Conservation (phyloP, 768 basidiomycete genomes). For the Mycena kentingensis region DNA sequence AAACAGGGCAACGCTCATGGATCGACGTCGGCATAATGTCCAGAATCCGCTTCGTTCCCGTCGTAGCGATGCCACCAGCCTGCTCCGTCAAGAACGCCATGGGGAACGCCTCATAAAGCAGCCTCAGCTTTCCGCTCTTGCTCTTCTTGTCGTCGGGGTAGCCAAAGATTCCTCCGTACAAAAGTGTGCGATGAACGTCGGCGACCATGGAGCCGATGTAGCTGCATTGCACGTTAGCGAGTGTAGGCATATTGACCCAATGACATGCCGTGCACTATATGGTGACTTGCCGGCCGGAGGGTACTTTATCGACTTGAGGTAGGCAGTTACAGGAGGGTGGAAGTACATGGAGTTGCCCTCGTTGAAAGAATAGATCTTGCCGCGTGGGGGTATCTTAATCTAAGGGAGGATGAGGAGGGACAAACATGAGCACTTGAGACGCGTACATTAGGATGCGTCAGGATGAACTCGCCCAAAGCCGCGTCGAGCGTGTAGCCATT, state of each 20-base stretch:
- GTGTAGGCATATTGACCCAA: too few species aligned
- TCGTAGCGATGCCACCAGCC: slow-evolving; percentile 97
- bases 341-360: slow-evolving; percentile 98
- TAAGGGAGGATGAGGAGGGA: slow-evolving; percentile 30
- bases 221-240: too few species aligned
- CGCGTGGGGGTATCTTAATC: slow-evolving; percentile 92
- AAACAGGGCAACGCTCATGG: slow-evolving; percentile 92
- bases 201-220: slow-evolving; percentile 99
- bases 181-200: slow-evolving; percentile 92
- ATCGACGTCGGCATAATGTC: slow-evolving; percentile 85
- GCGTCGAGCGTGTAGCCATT: slow-evolving; percentile 98
- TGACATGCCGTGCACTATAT: slow-evolving; percentile 88
- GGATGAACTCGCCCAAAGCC: slow-evolving; percentile 94
- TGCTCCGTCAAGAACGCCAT: slow-evolving; percentile 96
- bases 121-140: slow-evolving; percentile 90
- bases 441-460: slow-evolving; percentile 92
- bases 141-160: slow-evolving; percentile 98
- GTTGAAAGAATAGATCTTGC: slow-evolving; percentile 99
- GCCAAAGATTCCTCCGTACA: slow-evolving; percentile 98
- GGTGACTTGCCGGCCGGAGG: slow-evolving; percentile 78
- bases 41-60: slow-evolving; percentile 89
- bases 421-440: not conserved
- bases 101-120: slow-evolving; percentile 97
- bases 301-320: slow-evolving; percentile 91
- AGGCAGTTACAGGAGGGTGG: slow-evolving; percentile 74